Percentiles rank a stretch among this genome's conserved stretches.
Evolutionary conservation across 176 grass and related monocot species (phyloP).

Genomic region (Pontederia crassipes): DNA sequence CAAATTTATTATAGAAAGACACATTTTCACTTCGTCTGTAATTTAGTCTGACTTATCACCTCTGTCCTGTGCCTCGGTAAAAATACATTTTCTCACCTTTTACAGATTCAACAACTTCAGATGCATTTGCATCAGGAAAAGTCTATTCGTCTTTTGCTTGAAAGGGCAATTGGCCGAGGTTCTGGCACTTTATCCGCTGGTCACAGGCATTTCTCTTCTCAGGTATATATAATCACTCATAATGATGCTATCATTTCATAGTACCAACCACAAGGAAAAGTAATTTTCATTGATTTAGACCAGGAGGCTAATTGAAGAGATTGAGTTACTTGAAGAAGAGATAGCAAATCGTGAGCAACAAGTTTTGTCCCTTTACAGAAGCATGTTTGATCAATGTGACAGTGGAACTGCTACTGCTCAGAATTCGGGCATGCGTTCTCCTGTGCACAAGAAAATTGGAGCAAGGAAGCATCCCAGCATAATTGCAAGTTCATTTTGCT

Average conservation of each 20-base stretch:
- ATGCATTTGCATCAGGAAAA: conserved; percentile 83
- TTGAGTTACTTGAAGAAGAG: conserved; percentile 87
- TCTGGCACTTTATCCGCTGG: conserved; percentile 84
- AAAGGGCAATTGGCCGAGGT: conserved; percentile 75
- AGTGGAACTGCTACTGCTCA: conserved; percentile 48
- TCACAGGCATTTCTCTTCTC: conserved; percentile 64
- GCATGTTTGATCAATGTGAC: conserved; percentile 69
- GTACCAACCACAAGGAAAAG: no score
- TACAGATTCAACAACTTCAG: conserved; percentile 76
- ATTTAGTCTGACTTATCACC: background rate
- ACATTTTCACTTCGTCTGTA: background rate
- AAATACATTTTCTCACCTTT: conserved; percentile 1
- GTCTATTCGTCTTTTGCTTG: conserved; percentile 65
- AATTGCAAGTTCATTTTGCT: conserved; percentile 90
- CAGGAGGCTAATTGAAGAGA: conserved; percentile 68
- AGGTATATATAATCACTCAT: conserved; percentile 25
- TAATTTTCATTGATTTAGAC: conserved; percentile 29
- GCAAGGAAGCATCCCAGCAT: conserved; percentile 59
- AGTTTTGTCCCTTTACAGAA: conserved; percentile 79
- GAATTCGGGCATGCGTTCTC: conserved; percentile 61
- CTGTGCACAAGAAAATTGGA: conserved; percentile 25
- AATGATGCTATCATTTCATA: no score
- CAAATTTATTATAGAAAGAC: no score
- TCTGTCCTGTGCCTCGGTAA: background rate
- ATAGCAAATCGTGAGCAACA: conserved; percentile 71